phyloP scores from a whole-genome alignment of 2,329 filamentous ascomycete species.

The Fusarium stilboides region DNA sequence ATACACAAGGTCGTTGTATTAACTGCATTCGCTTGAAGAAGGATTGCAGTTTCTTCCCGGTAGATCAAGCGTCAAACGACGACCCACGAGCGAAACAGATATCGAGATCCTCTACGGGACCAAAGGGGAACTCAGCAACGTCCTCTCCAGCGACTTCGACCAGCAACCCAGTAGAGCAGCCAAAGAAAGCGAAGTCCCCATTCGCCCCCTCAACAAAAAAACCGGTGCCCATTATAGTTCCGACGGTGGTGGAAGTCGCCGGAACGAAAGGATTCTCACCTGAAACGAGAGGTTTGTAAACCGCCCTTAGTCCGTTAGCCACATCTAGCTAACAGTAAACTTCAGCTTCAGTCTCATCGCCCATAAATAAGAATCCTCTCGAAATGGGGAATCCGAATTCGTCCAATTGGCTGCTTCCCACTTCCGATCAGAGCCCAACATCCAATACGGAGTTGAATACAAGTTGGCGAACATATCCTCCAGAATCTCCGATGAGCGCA shows the following conservation, averaged over 20 bases:
- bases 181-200: conserved; percentile 54
- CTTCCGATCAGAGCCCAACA: conserved; percentile 56
- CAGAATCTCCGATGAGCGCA: conserved; percentile 66
- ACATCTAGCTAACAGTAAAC: conserved; percentile 13
- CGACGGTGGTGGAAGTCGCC: conserved; percentile 59
- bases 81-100: conserved; percentile 62
- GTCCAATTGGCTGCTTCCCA: conserved; percentile 63
- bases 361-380: conserved; percentile 21
- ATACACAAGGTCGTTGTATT: conserved; percentile 82
- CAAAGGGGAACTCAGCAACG: conserved; percentile 62
- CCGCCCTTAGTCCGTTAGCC: conserved; percentile 37
- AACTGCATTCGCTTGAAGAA: conserved; percentile 97
- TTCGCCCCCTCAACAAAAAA: conserved; percentile 63
- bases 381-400: conserved; percentile 57
- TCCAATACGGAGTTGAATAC: conserved; percentile 62
- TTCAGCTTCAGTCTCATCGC: conserved; percentile 31
- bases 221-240: conserved; percentile 61
- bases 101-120: conserved; percentile 57
- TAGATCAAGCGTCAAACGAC: conserved; percentile 79
- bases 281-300: conserved; percentile 62
- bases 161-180: conserved; percentile 60
- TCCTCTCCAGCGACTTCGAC: conserved; percentile 64
- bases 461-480: conserved; percentile 66
- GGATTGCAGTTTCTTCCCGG: conserved; percentile 92
- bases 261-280: conserved; percentile 57